A percentile compares a stretch with the other conserved stretches of the same genome.
Evolutionary conservation across 176 grass and related monocot species (phyloP).

Genomic region (Lolium rigidum): DNA sequence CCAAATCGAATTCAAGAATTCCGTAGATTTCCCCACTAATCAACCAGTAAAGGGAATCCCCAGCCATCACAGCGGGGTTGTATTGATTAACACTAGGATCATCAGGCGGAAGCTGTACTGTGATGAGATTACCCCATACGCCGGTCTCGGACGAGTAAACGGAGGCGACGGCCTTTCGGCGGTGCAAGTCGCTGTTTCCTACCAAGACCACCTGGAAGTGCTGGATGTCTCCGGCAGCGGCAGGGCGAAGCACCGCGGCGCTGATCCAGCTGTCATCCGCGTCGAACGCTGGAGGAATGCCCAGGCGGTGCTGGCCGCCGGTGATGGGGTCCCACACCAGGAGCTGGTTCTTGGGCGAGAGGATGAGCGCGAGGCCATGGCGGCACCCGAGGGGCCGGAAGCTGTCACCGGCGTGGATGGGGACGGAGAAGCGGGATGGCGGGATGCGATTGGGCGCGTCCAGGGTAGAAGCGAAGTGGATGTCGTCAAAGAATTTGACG

Average conservation of each 20-base stretch:
- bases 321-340: not conserved
- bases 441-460: not conserved
- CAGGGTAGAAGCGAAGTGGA: not conserved
- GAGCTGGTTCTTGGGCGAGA: not conserved
- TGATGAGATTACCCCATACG: not conserved
- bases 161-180: not conserved
- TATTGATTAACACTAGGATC: no score
- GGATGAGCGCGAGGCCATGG: not conserved
- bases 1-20: not conserved
- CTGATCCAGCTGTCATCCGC: not conserved
- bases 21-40: not conserved
- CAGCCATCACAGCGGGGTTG: not conserved
- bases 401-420: not conserved
- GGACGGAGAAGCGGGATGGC: not conserved
- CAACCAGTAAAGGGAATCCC: not conserved
- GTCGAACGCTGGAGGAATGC: not conserved
- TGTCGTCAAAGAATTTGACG: no score
- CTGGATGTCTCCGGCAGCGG: not conserved
- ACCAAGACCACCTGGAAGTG: constrained; percentile 10
- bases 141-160: not conserved
- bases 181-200: not conserved
- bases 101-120: not conserved
- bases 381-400: not conserved
- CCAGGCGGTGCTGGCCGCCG: not conserved
- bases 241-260: not conserved